These are phyloP conservation scores for Drosera spatulata DNA, from an alignment of 179 eudicot species.

Conservation along the genomic window DNA sequence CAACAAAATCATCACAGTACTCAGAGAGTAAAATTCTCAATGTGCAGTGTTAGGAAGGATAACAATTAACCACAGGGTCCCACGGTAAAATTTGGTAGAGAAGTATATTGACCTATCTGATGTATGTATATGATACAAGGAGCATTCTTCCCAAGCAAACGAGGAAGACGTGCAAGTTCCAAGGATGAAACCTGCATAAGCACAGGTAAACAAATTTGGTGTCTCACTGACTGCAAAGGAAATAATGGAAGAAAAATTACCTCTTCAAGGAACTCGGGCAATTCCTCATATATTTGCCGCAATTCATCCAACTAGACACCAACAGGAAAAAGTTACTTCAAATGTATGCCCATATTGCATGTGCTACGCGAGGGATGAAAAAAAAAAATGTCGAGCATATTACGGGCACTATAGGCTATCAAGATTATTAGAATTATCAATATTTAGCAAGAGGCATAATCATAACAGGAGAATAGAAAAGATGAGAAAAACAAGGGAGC, in stretches of 20 bases:
- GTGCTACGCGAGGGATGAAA: too few relatives aligned
- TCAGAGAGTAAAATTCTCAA: too few relatives aligned
- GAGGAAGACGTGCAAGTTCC: conserved; percentile 88
- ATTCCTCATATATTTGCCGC: conserved; percentile 90
- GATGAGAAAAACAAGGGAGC: too few relatives aligned
- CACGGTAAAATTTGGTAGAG: not conserved
- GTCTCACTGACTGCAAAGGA: conserved; percentile 1
- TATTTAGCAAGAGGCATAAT: too few relatives aligned
- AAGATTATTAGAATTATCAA: too few relatives aligned
- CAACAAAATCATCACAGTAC: too few relatives aligned
- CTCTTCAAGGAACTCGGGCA: conserved; percentile 95
- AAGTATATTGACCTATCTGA: conserved; percentile 66
- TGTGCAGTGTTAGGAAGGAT: not conserved
- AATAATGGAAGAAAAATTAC: conserved; percentile 21
- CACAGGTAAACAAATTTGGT: conserved; percentile 8
- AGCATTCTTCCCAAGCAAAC: conserved; percentile 32
- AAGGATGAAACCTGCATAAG: conserved; percentile 60
- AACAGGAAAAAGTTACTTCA: conserved; percentile 1
- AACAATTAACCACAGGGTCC: not conserved
- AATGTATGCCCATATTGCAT: too few relatives aligned
- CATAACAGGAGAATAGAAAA: too few relatives aligned
- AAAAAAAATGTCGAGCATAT: too few relatives aligned
- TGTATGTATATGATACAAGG: conserved; percentile 72
- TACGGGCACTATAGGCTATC: too few relatives aligned
- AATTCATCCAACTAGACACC: conserved; percentile 77